A percentile compares a stretch with the other conserved stretches of the same genome.
These are phyloP conservation scores for Naganishia sp. DNA, from an alignment of 1,284 basidiomycete genomes.

Conservation along the genomic window DNA sequence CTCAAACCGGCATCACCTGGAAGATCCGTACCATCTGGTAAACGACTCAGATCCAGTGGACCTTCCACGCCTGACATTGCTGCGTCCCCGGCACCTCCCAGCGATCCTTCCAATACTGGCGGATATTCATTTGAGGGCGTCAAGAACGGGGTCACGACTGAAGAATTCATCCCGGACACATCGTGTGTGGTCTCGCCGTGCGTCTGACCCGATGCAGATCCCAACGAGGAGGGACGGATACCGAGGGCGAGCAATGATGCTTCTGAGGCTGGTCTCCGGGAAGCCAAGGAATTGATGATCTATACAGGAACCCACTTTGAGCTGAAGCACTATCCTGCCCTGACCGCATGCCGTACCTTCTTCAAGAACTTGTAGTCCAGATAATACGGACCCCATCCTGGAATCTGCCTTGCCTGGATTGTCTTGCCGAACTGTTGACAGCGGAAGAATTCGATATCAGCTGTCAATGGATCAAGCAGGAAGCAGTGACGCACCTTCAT, in stretches of 20 bases:
- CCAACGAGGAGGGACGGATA: slow-evolving; percentile 64
- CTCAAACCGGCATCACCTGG: slow-evolving; percentile 36
- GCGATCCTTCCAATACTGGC: slow-evolving; percentile 2
- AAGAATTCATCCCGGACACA: slow-evolving; percentile 1
- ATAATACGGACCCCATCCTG: slow-evolving; percentile 95
- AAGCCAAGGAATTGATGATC: slow-evolving; percentile 96
- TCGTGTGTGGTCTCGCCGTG: slow-evolving; percentile 2
- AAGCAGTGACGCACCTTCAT: slow-evolving; percentile 12
- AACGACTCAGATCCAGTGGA: slow-evolving; percentile 44
- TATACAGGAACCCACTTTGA: slow-evolving; percentile 30
- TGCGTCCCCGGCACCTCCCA: background rate
- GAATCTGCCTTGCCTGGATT: slow-evolving; percentile 93
- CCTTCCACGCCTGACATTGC: slow-evolving; percentile 9
- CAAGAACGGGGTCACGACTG: background rate
- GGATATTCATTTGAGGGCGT: background rate
- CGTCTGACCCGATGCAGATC: slow-evolving; percentile 12
- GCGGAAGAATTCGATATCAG: background rate
- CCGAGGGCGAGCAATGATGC: slow-evolving; percentile 83
- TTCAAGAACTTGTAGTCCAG: slow-evolving; percentile 98
- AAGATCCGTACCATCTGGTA: slow-evolving; percentile 51
- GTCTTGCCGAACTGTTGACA: slow-evolving; percentile 90
- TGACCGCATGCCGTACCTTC: slow-evolving; percentile 58
- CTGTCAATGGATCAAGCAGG: background rate
- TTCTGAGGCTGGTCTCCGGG: slow-evolving; percentile 81
- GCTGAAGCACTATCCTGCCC: slow-evolving; percentile 2